Percentiles rank a stretch among this genome's conserved stretches.
Conservation (phyloP, 306 rosid genomes). For the Prunus mira region DNA sequence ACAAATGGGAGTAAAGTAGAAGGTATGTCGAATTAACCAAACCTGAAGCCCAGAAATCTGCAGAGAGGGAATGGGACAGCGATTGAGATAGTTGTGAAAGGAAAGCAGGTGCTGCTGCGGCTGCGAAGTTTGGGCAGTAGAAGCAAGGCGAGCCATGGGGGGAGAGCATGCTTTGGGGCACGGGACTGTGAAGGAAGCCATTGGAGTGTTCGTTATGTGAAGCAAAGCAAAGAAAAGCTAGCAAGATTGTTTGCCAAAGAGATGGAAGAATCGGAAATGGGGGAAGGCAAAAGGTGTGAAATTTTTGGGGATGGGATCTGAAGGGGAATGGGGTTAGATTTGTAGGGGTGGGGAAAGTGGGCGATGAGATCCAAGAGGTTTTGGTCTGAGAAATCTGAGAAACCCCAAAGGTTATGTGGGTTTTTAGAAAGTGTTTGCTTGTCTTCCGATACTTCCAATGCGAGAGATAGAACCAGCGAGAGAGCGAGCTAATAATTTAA, state of each 20-base stretch:
- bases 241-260: neutral
- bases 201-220: neutral
- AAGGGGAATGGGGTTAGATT: neutral
- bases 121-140: constrained; percentile 20
- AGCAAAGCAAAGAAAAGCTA: neutral
- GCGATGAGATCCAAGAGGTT: constrained; percentile 44
- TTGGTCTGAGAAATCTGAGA: constrained; percentile 20
- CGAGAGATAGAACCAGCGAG: neutral
- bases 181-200: constrained; percentile 29
- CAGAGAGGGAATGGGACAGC: constrained; percentile 30
- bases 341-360: constrained; percentile 7
- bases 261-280: neutral
- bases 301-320: constrained; percentile 12
- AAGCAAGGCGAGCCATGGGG: constrained; percentile 24
- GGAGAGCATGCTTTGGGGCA: constrained; percentile 30
- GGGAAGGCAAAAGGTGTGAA: neutral
- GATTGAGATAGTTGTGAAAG: constrained; percentile 28
- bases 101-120: constrained; percentile 22
- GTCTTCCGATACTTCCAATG: constrained; percentile 41
- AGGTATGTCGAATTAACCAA: neutral
- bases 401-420: neutral
- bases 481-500: neutral
- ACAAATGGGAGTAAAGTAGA: neutral
- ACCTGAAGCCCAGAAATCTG: constrained; percentile 37
- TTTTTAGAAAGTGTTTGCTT: neutral